These are phyloP conservation scores for Plenodomus tracheiphilus DNA, from an alignment of 2,329 filamentous ascomycete genomes.

Conservation along the genomic window DNA sequence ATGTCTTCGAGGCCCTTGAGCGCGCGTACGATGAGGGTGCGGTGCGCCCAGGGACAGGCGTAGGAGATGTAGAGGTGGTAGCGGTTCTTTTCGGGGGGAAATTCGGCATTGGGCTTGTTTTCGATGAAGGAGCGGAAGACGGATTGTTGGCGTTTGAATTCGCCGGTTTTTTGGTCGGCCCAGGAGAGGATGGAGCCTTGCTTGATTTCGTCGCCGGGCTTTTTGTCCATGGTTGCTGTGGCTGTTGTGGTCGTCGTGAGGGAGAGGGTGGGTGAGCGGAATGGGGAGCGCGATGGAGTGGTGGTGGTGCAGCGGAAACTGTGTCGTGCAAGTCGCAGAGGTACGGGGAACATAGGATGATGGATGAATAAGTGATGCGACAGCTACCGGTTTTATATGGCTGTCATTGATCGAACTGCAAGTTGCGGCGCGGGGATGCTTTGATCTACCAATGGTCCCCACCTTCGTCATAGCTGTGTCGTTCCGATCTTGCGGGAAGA, in stretches of 20 bases:
- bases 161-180: constrained; percentile 79
- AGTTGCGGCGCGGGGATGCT: neutral
- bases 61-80: constrained; percentile 97
- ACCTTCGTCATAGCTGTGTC: neutral
- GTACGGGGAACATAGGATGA: neutral
- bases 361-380: neutral
- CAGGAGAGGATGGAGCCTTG: constrained; percentile 70
- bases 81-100: constrained; percentile 81
- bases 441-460: neutral
- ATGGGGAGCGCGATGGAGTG: neutral
- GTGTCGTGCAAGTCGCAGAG: neutral
- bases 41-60: constrained; percentile 91
- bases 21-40: constrained; percentile 82
- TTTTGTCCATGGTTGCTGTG: constrained; percentile 23
- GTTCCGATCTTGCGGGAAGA: neutral
- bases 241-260: no score
- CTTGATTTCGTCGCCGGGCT: constrained; percentile 10
- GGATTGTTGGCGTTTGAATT: constrained; percentile 88
- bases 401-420: neutral
- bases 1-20: constrained; percentile 91
- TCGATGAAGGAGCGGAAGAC: constrained; percentile 83
- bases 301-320: neutral
- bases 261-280: neutral
- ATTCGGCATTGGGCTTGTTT: constrained; percentile 69
- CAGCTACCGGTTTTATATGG: neutral